Conservation (phyloP, 2,329 filamentous ascomycete genomes). For the Sporothrix schenckii region DNA sequence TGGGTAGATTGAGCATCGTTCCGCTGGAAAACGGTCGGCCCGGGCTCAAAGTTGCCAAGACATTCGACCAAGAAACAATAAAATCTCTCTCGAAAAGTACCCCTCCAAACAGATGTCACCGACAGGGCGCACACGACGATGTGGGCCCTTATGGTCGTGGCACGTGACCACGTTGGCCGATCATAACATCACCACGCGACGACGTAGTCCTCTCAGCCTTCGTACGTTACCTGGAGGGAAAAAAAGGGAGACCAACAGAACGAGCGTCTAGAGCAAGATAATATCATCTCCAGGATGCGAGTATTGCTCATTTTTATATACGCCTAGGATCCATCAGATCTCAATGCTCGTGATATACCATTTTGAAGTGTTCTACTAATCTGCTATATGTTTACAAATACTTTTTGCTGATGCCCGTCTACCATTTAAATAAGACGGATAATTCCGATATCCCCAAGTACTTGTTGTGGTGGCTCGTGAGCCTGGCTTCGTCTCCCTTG, state of each 20-base stretch:
- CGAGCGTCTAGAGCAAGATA: too few species aligned
- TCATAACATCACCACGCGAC: neutral
- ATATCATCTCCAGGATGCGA: too few species aligned
- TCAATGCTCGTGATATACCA: neutral
- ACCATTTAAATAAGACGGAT: neutral
- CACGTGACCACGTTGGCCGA: neutral
- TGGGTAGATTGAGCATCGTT: neutral
- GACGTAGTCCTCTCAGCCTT: too few species aligned
- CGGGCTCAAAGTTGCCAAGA: neutral
- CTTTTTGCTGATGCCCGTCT: neutral
- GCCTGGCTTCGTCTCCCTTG: too few species aligned
- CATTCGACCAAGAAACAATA: neutral
- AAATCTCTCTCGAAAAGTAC: neutral
- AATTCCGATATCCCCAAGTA: neutral
- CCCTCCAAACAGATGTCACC: constrained; percentile 18
- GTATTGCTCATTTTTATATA: too few species aligned
- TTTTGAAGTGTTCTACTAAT: neutral
- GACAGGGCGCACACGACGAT: constrained; percentile 15
- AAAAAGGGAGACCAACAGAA: neutral
- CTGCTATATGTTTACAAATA: neutral
- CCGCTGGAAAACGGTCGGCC: neutral
- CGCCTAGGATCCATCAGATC: neutral
- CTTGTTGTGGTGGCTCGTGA: too few species aligned
- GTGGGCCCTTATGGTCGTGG: neutral
- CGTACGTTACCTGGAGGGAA: too few species aligned